Evolutionary conservation across 306 rosid species (phyloP), one percentile per base, ranked within the genome.

Genomic region (Cucurbita argyrosperma): DNA sequence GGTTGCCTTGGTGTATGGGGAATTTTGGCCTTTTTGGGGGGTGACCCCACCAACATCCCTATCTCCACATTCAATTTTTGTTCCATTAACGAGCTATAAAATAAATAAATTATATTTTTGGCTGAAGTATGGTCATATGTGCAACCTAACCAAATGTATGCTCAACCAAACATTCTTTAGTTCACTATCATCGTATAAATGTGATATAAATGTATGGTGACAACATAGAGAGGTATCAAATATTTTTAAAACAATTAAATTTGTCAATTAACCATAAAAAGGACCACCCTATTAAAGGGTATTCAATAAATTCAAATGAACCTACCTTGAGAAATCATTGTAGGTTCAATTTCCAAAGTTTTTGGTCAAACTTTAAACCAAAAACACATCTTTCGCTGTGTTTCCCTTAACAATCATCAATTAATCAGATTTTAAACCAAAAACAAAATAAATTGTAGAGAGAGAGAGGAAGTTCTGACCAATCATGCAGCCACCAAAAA

Each of bases 401-500:
- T 18, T 55, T 55, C 8, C 38, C 16, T 37, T 7, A 7, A 61
- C 37, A 6, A 61, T 9, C 37, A 26, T 10, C 5, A 6, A n/a
- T 54, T n/a, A 60, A 60, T 14, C 8, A 58, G 30, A 42, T 0
- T 12, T 58, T 4, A 5, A 59, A 5, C 0, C 0, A 10, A 0
- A 23, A 57, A 54, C 12, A 55, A 5, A 37, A 35, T 0, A 0
- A 37, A 12, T 13, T 12, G 10, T 8, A 43, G 1, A 47, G 9
- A 43, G 1, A 47, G 9, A 74, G 14, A 8, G 37, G 26, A 10
- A 63, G 51, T 66, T 86, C 91, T 82, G 15, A 93, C 98, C 98
- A 59, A 93, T 89, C 98, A 93, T 89, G 47, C 97, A 90, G 80
- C 98, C 97, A 66, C 90, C 92, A 72, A 93, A 93, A 87, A 93